These are phyloP conservation scores for Bipolaris oryzae DNA, from an alignment of 2,329 filamentous ascomycete genomes.

Conservation along the genomic window DNA sequence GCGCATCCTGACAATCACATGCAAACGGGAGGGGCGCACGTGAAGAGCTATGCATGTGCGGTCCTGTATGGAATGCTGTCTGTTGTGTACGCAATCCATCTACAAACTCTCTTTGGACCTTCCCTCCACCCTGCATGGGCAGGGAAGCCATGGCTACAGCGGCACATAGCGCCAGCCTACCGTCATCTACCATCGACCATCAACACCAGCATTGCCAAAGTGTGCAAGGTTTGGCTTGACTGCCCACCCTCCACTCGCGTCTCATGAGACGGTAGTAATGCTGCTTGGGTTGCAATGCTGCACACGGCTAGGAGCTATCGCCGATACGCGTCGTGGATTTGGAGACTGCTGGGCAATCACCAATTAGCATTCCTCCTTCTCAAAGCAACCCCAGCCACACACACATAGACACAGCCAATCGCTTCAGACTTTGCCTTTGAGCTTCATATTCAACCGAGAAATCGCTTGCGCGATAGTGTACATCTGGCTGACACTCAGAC, in stretches of 20 bases:
- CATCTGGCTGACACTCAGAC: slow-evolving; percentile 47
- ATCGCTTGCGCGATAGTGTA: slow-evolving; percentile 38
- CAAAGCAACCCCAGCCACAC: not conserved
- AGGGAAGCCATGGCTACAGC: not conserved
- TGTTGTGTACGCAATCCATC: not conserved
- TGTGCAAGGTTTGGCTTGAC: not conserved
- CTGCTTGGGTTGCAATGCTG: not conserved
- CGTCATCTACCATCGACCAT: not conserved
- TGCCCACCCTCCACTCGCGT: not conserved
- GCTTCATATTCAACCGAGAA: slow-evolving; percentile 46
- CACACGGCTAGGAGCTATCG: not conserved
- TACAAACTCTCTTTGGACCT: not conserved
- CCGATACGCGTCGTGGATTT: not conserved
- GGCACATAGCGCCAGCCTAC: slow-evolving; percentile 1
- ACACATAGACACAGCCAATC: not conserved
- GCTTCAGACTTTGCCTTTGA: slow-evolving; percentile 47
- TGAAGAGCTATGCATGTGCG: not conserved
- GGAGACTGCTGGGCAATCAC: not conserved
- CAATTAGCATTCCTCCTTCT: slow-evolving; percentile 15
- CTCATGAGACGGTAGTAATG: not conserved
- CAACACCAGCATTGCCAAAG: not conserved
- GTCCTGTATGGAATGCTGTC: not conserved
- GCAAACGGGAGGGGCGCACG: not conserved
- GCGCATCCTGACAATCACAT: not conserved
- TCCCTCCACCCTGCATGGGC: not conserved